A percentile compares a stretch with the other conserved stretches of the same genome.
These are phyloP conservation scores for Rhododendron molle DNA, from an alignment of 148 eudicot species.

Conservation along the genomic window DNA sequence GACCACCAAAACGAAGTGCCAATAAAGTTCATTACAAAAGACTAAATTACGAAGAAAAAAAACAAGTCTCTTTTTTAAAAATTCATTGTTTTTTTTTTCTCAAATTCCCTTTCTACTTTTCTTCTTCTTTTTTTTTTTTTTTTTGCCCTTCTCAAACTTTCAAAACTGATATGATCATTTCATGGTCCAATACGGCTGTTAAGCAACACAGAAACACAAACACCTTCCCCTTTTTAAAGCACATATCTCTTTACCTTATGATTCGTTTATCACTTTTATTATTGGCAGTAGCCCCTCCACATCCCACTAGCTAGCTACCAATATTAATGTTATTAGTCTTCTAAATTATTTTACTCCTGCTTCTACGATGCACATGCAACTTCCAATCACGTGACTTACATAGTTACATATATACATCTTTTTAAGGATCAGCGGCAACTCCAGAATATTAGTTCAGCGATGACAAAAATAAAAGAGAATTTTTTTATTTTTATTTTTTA, in stretches of 20 bases:
- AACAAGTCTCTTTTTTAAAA: constrained; percentile 10
- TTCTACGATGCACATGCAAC: constrained; percentile 27
- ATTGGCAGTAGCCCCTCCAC: not conserved
- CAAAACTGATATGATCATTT: constrained; percentile 24
- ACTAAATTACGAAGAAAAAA: constrained; percentile 22
- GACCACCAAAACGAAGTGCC: constrained; percentile 15
- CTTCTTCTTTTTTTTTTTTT: not conserved
- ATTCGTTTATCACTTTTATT: constrained; percentile 13
- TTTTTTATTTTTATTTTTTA: too few relatives aligned
- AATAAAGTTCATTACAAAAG: constrained; percentile 29
- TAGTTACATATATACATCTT: not conserved
- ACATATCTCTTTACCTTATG: constrained; percentile 20
- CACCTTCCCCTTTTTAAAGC: constrained; percentile 23
- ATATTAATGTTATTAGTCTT: not conserved
- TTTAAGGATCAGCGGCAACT: too few relatives aligned
- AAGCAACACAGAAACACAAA: constrained; percentile 21
- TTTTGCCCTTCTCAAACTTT: constrained; percentile 21
- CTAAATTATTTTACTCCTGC: not conserved
- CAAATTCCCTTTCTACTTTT: not conserved
- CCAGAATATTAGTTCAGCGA: too few relatives aligned
- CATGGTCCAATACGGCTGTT: constrained; percentile 29
- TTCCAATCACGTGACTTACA: constrained; percentile 29
- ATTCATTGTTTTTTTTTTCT: not conserved
- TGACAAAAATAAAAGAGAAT: too few relatives aligned
- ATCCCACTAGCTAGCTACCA: constrained; percentile 2